These are phyloP conservation scores for Diaporthe ampelina DNA, from an alignment of 2,329 filamentous ascomycete genomes.

Conservation along the genomic window DNA sequence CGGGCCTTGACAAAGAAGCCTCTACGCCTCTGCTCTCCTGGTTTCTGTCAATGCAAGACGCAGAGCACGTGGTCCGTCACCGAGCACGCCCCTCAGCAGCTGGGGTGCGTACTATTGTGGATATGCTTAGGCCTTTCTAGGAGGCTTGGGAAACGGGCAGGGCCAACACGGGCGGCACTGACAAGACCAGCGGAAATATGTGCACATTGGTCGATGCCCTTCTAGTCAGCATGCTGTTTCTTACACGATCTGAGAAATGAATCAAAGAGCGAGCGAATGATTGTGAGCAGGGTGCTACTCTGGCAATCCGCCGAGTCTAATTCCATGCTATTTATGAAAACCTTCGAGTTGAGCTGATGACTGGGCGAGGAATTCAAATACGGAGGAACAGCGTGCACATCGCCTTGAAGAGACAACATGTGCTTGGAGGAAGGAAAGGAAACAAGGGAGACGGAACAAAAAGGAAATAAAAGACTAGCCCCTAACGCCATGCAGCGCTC, in stretches of 20 bases:
- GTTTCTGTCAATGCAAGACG: background rate
- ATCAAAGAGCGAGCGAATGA: no score
- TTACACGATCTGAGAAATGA: background rate
- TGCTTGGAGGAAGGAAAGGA: background rate
- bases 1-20: constrained; percentile 20
- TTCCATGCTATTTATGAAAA: background rate
- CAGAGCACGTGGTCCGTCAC: background rate
- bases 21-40: background rate
- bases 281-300: no score
- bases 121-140: no score
- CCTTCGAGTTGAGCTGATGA: constrained; percentile 15
- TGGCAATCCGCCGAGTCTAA: background rate
- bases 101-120: no score
- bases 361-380: background rate
- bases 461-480: background rate
- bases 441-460: background rate
- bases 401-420: background rate
- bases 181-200: no score
- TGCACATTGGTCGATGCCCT: no score
- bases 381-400: background rate
- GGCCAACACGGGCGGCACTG: no score
- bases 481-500: constrained; percentile 27
- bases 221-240: background rate
- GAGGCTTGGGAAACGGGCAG: no score
- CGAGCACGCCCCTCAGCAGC: background rate